A percentile compares a stretch with the other conserved stretches of the same genome.
phyloP scores from a whole-genome alignment of 441 rosid species.

The Populus trichocarpa region DNA sequence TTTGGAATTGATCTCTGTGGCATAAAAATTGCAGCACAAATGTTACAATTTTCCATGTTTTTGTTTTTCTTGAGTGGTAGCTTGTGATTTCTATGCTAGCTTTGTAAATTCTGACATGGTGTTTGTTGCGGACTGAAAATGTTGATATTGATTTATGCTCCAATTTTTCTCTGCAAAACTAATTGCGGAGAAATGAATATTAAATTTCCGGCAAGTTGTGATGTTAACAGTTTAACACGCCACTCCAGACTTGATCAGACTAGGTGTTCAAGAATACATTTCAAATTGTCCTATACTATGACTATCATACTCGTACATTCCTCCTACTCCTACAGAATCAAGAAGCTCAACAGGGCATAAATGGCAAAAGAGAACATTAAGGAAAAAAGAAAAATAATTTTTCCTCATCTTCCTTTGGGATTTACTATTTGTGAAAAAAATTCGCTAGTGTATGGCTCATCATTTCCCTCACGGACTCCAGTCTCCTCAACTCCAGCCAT shows the following conservation, averaged over 20 bases:
- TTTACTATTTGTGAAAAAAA: constrained; percentile 91
- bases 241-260: too few relatives aligned
- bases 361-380: too few relatives aligned
- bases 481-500: constrained; percentile 73
- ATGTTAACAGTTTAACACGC: too few relatives aligned
- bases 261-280: too few relatives aligned
- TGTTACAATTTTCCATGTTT: not conserved
- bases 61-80: not conserved
- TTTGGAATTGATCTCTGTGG: not conserved
- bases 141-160: not conserved
- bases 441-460: constrained; percentile 66
- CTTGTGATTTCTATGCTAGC: not conserved
- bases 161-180: not conserved
- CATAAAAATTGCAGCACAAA: not conserved
- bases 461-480: constrained; percentile 71
- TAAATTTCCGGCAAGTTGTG: too few relatives aligned
- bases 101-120: not conserved
- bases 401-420: constrained; percentile 77
- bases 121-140: not conserved
- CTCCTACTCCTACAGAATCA: too few relatives aligned
- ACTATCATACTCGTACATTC: too few relatives aligned
- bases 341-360: too few relatives aligned
- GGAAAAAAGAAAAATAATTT: too few relatives aligned
- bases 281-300: too few relatives aligned
- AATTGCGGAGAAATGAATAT: too few relatives aligned